These are phyloP conservation scores for Apiospora pterosperma DNA, from an alignment of 2,329 filamentous ascomycete species.

Conservation along the genomic window DNA sequence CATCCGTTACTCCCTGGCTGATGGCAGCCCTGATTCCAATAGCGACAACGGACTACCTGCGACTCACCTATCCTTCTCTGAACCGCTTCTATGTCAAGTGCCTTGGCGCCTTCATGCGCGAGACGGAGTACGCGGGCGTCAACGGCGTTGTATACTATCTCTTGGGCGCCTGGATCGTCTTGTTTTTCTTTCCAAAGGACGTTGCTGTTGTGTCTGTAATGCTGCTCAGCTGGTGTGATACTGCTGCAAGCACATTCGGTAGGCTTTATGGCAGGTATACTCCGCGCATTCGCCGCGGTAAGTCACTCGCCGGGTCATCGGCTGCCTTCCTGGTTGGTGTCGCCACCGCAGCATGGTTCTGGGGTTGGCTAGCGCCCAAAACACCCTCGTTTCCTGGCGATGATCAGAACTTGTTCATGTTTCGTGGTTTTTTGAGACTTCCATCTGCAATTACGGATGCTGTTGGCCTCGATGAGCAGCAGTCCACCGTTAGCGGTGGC, in stretches of 20 bases:
- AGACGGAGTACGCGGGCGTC: constrained; percentile 89
- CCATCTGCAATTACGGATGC: constrained; percentile 55
- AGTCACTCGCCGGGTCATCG: constrained; percentile 84
- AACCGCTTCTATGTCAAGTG: constrained; percentile 84
- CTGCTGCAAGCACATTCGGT: constrained; percentile 91
- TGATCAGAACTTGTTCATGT: constrained; percentile 72
- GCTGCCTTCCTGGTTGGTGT: constrained; percentile 83
- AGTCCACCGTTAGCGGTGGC: constrained; percentile 64
- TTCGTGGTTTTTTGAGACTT: constrained; percentile 71
- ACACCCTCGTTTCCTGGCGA: constrained; percentile 67
- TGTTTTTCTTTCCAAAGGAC: constrained; percentile 89
- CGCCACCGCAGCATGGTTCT: constrained; percentile 80
- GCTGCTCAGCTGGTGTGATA: constrained; percentile 96
- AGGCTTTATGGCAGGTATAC: constrained; percentile 88
- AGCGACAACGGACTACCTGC: constrained; percentile 73
- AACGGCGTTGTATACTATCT: constrained; percentile 98
- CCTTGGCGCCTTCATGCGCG: constrained; percentile 90
- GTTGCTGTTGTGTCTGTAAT: constrained; percentile 85
- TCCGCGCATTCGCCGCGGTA: constrained; percentile 76
- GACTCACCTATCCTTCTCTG: constrained; percentile 76
- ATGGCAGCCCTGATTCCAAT: constrained; percentile 81
- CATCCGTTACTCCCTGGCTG: constrained; percentile 78
- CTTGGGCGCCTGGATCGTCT: constrained; percentile 80
- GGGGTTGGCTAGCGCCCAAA: constrained; percentile 76
- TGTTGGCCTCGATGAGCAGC: constrained; percentile 56